Evolutionary conservation across 1,284 basidiomycete genomes (phyloP).

Genomic region (Taiwanofungus camphoratus): DNA sequence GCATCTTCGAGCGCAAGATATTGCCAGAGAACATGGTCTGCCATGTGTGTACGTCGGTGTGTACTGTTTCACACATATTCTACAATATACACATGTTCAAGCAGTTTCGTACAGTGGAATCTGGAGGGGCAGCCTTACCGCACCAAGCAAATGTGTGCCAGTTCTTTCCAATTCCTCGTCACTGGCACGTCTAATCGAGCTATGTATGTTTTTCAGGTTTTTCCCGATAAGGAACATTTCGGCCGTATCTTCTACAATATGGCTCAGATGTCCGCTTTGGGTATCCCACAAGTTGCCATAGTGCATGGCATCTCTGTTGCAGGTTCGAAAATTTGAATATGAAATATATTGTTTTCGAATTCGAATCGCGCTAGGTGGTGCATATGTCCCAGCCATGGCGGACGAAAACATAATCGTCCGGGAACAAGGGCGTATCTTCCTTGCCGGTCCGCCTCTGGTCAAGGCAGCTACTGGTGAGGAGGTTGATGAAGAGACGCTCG

Average conservation of each 20-base stretch:
- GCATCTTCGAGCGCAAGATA: conserved; percentile 89
- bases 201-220: conserved; percentile 45
- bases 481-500: conserved; percentile 89
- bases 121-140: conserved; percentile 89
- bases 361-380: too few relatives aligned
- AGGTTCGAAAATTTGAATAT: conserved; percentile 42
- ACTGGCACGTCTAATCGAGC: not conserved
- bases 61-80: conserved; percentile 10
- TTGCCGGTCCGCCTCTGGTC: conserved; percentile 94
- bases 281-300: conserved; percentile 88
- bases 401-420: conserved; percentile 94
- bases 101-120: conserved; percentile 60
- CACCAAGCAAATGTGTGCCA: conserved; percentile 86
- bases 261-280: conserved; percentile 88
- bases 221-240: conserved; percentile 90
- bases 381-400: conserved; percentile 95
- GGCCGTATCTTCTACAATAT: conserved; percentile 97
- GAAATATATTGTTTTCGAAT: too few relatives aligned
- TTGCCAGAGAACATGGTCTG: conserved; percentile 84
- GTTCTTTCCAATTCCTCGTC: too few relatives aligned
- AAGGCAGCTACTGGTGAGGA: conserved; percentile 94
- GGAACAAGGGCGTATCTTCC: conserved; percentile 91
- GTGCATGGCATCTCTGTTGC: conserved; percentile 95
- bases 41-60: conserved; percentile 90
- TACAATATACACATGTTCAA: too few relatives aligned